phyloP scores from a whole-genome alignment of 2,329 filamentous ascomycete species.

The Exutisphaerella laricina region DNA sequence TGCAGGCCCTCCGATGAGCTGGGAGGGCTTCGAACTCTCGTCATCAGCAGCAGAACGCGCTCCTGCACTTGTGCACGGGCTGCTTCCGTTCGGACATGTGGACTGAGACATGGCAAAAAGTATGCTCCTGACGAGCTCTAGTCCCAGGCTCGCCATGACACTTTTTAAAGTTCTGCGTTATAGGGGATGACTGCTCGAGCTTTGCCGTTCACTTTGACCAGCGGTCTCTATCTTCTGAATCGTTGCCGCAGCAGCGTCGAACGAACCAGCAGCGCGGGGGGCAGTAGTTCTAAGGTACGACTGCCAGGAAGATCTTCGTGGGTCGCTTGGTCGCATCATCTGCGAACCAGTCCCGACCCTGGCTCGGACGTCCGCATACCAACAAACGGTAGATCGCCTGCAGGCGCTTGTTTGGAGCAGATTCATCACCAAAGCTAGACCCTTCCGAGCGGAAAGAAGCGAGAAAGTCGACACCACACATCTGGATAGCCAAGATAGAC shows the following conservation, averaged over 20 bases:
- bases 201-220: too few relatives aligned
- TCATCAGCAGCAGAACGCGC: too few relatives aligned
- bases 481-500: background rate
- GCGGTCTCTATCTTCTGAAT: too few relatives aligned
- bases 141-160: too few relatives aligned
- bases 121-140: slow-evolving; percentile 1
- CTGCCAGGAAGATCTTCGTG: background rate
- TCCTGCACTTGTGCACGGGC: too few relatives aligned
- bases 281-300: background rate
- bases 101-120: slow-evolving; percentile 3
- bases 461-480: background rate
- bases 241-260: background rate
- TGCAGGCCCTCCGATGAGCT: too few relatives aligned
- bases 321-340: background rate
- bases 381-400: slow-evolving; percentile 3
- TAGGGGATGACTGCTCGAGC: too few relatives aligned
- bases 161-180: too few relatives aligned
- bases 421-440: background rate
- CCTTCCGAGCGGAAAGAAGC: background rate
- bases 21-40: too few relatives aligned
- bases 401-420: background rate
- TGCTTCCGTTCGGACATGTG: too few relatives aligned
- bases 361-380: too few relatives aligned
- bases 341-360: background rate
- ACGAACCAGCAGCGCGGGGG: background rate